These are phyloP conservation scores for Neospermospora avenae DNA, from an alignment of 2,329 filamentous ascomycete genomes.

Conservation along the genomic window DNA sequence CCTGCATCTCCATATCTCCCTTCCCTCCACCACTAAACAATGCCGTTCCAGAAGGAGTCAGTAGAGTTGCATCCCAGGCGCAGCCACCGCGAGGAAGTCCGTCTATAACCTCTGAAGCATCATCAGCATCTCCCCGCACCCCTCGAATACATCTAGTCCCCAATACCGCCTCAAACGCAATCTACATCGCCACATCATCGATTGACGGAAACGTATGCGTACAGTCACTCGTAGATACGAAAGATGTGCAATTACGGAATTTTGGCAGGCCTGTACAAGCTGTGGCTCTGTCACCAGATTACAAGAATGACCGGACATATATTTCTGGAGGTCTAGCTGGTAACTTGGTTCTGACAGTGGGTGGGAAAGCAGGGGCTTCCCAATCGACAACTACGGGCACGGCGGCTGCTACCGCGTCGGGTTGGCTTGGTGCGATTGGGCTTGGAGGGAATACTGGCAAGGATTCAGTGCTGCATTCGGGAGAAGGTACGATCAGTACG, in stretches of 20 bases:
- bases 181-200: slow-evolving; percentile 89
- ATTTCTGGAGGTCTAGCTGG: slow-evolving; percentile 88
- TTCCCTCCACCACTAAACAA: slow-evolving; percentile 60
- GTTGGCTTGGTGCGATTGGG: slow-evolving; percentile 88
- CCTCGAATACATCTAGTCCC: slow-evolving; percentile 56
- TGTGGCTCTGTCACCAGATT: slow-evolving; percentile 92
- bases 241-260: slow-evolving; percentile 87
- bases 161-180: slow-evolving; percentile 79
- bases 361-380: slow-evolving; percentile 74
- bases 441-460: slow-evolving; percentile 74
- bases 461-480: slow-evolving; percentile 84
- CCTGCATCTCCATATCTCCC: slow-evolving; percentile 85
- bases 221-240: slow-evolving; percentile 78
- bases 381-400: slow-evolving; percentile 79
- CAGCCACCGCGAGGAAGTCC: slow-evolving; percentile 36
- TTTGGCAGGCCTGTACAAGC: slow-evolving; percentile 91
- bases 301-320: slow-evolving; percentile 83
- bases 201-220: slow-evolving; percentile 96
- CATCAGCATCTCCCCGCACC: slow-evolving; percentile 50
- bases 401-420: slow-evolving; percentile 78
- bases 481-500: slow-evolving; percentile 84
- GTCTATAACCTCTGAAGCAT: slow-evolving; percentile 43
- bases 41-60: slow-evolving; percentile 38
- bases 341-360: slow-evolving; percentile 80
- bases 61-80: slow-evolving; percentile 34